Evolutionary conservation across 805 yeast species (phyloP), one percentile per base, ranked within the genome.

Genomic region (Ogataea wickerhamii): DNA sequence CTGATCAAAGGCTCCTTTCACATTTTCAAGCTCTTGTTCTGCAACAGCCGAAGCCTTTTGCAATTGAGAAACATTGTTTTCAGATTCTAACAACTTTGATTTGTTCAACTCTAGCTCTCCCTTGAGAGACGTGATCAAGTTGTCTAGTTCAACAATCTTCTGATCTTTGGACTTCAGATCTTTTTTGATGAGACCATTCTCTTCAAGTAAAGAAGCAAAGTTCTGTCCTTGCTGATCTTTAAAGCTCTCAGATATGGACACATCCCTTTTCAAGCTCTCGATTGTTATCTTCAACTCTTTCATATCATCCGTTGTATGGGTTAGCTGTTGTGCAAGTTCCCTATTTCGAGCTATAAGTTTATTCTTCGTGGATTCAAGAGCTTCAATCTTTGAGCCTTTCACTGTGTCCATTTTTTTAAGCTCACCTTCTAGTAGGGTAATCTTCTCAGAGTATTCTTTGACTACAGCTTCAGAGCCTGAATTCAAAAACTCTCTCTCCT

Each of bases 401-500:
- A 40, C 28, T 20, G 42, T 18, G 27, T 46, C 37, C 25, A 39
- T 1, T 12, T 19, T 10, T 44, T 41, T 34, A 38, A 48, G 28
- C 19, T 56, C 50, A 5, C 57, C 66, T 42, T 77, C 82, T 12
- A 77, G 49, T 6, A 44, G 48, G 12, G 63, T 58, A 6, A 75
- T 66, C 47, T 68, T 72, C 21, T 67, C 71, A 8, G 71, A 61
- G 45, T 74, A 75, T 38, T 74, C 76, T 44, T 70, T 65, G 0
- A 74, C 61, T 0, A 71, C 61, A 0, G 74, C 63, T 39, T 73
- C 77, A 0, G 82, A 75, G 34, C 62, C 71, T 37, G 73, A 72
- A 37, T 67, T 67, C 10, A 74, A 51, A 48, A 71, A 56, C 10
- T 57, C 61, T 38, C 82, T 60, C 48, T 76, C 82, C 23, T 63